Percentiles rank a stretch among this genome's conserved stretches.
These are phyloP conservation scores for Extremus antarcticus DNA, from an alignment of 495 filamentous ascomycete genomes.

Conservation along the genomic window DNA sequence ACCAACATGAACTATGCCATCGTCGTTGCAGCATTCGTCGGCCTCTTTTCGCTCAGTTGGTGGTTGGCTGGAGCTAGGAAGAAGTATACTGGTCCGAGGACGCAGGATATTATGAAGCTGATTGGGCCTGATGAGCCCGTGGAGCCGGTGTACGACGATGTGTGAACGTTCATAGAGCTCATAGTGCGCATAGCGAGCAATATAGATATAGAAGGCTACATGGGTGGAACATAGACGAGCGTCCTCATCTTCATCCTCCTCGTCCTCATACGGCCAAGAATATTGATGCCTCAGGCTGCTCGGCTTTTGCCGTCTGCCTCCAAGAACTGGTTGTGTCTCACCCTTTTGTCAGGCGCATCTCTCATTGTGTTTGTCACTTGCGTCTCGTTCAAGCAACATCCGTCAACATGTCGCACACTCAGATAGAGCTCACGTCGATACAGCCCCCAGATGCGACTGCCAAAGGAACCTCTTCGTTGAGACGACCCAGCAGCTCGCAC, in stretches of 20 bases:
- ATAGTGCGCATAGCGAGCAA: too few relatives aligned
- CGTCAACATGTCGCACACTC: background rate
- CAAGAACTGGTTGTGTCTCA: too few relatives aligned
- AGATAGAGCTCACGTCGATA: background rate
- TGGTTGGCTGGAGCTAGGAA: constrained; percentile 50
- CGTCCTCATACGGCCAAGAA: too few relatives aligned
- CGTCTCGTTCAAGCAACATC: too few relatives aligned
- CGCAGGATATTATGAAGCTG: constrained; percentile 20
- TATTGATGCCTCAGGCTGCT: too few relatives aligned
- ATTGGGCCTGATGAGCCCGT: constrained; percentile 10
- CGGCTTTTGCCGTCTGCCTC: too few relatives aligned
- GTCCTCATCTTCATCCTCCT: too few relatives aligned
- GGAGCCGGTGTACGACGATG: background rate
- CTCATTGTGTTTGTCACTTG: too few relatives aligned
- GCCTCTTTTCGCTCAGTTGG: constrained; percentile 50
- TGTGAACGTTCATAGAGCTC: too few relatives aligned
- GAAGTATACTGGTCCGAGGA: constrained; percentile 22
- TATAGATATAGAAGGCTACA: too few relatives aligned
- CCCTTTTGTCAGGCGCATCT: too few relatives aligned
- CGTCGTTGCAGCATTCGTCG: constrained; percentile 53
- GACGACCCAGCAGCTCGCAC: background rate
- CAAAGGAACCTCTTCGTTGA: background rate
- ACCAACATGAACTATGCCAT: constrained; percentile 66
- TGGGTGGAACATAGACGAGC: too few relatives aligned
- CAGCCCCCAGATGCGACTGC: background rate